phyloP scores from a whole-genome alignment of 371 early-diverging fungal species.

The Apophysomyces variabilis region DNA sequence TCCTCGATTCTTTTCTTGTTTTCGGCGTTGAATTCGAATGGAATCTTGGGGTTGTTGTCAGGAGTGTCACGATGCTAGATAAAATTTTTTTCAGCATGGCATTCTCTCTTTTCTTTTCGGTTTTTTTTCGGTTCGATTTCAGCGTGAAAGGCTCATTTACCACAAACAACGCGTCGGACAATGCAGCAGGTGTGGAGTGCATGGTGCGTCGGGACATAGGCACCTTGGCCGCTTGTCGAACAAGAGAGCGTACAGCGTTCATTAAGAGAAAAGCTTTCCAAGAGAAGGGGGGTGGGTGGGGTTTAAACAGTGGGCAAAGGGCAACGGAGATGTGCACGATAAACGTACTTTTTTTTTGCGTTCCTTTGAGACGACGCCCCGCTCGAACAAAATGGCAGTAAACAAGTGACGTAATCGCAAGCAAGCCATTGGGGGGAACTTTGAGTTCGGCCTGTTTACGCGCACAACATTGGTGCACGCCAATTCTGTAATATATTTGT shows the following conservation, averaged over 20 bases:
- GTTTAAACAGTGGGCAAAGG: slow-evolving; percentile 12
- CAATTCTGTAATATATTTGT: no score
- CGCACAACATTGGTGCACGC: no score
- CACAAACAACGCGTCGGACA: slow-evolving; percentile 74
- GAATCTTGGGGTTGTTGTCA: slow-evolving; percentile 86
- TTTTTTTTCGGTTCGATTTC: background rate
- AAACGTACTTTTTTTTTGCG: slow-evolving; percentile 12
- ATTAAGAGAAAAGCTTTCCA: slow-evolving; percentile 15
- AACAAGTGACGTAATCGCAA: no score
- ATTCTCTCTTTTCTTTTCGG: background rate
- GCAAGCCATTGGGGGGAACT: no score
- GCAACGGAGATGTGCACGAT: slow-evolving; percentile 13
- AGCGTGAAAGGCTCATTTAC: slow-evolving; percentile 37
- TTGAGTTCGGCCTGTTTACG: no score
- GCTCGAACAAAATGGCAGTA: no score
- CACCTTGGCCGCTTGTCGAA: slow-evolving; percentile 43
- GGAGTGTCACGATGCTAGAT: slow-evolving; percentile 88
- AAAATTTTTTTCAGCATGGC: background rate
- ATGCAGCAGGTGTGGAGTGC: slow-evolving; percentile 49
- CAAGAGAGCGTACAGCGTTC: slow-evolving; percentile 50
- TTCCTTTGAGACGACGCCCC: no score
- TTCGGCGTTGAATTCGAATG: slow-evolving; percentile 85
- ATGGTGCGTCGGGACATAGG: slow-evolving; percentile 53
- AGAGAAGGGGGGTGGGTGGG: slow-evolving; percentile 27
- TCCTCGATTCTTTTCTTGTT: slow-evolving; percentile 83